Evolutionary conservation across 2,329 filamentous ascomycete genomes (phyloP).

Genomic region (Cercospora beticola): DNA sequence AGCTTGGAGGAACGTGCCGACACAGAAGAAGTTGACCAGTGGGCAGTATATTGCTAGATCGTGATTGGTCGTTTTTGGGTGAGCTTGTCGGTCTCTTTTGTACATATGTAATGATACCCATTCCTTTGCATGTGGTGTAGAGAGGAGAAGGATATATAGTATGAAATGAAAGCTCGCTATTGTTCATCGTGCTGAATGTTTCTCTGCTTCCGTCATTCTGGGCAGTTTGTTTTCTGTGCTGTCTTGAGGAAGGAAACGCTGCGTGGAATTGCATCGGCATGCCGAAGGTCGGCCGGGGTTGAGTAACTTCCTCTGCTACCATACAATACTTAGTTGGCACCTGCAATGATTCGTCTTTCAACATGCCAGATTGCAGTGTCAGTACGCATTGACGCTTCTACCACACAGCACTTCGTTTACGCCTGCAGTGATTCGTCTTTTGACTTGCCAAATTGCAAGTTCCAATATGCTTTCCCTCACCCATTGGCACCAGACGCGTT

Average conservation of each 20-base stretch:
- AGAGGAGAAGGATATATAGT: background rate
- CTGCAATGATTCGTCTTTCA: background rate
- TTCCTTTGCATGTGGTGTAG: conserved; percentile 4
- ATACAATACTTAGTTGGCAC: background rate
- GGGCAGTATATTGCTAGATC: conserved; percentile 62
- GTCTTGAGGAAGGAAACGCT: background rate
- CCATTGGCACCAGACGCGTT: background rate
- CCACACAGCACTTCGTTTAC: background rate
- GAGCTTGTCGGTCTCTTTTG: conserved; percentile 3
- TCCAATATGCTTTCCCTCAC: background rate
- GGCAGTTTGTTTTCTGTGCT: background rate
- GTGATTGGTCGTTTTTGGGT: conserved; percentile 1
- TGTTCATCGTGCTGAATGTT: background rate
- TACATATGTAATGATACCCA: conserved; percentile 24
- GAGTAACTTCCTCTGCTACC: background rate
- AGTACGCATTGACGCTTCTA: background rate
- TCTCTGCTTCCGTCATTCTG: background rate
- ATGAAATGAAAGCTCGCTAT: background rate
- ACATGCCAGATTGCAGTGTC: background rate
- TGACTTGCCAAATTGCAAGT: background rate
- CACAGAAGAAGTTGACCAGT: conserved; percentile 66
- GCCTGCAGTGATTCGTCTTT: background rate
- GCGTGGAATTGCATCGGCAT: background rate
- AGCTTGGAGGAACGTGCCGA: conserved; percentile 67
- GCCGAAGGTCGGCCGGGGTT: background rate